Evolutionary conservation across 768 basidiomycete genomes (phyloP).

Genomic region (Chalciporus sphaerocephalus): DNA sequence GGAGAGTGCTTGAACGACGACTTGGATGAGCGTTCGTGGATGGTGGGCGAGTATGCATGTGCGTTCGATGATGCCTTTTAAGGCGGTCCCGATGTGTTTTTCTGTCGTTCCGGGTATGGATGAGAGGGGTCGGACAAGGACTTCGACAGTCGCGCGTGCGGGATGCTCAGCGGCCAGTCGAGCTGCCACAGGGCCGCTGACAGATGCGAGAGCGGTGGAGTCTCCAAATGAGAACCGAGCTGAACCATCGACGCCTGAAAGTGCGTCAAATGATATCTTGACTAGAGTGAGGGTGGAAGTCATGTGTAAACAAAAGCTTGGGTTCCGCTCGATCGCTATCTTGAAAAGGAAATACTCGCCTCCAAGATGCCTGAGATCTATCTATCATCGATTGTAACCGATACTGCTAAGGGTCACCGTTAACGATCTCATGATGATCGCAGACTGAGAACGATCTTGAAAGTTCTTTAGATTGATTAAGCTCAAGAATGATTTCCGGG

Average conservation of each 20-base stretch:
- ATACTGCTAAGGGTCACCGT: too few species aligned
- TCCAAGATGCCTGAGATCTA: too few species aligned
- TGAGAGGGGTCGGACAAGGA: conserved; percentile 64
- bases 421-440: too few species aligned
- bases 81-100: conserved; percentile 50
- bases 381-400: too few species aligned
- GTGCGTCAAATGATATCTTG: conserved; percentile 49
- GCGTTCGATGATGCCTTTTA: conserved; percentile 57
- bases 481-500: too few species aligned
- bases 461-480: too few species aligned
- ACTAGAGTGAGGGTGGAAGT: conserved; percentile 9
- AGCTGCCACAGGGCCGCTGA: conserved; percentile 80
- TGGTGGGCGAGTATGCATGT: conserved; percentile 61
- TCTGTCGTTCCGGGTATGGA: conserved; percentile 67
- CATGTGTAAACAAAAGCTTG: neutral
- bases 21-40: conserved; percentile 71
- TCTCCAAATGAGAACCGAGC: conserved; percentile 51
- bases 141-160: conserved; percentile 71
- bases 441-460: too few species aligned
- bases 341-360: neutral
- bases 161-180: conserved; percentile 65
- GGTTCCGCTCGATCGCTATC: neutral
- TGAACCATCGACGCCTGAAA: conserved; percentile 74
- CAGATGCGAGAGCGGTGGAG: conserved; percentile 54
- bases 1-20: conserved; percentile 66